Evolutionary conservation across 768 basidiomycete genomes (phyloP).

Genomic region (Lactifluus piperatus): DNA sequence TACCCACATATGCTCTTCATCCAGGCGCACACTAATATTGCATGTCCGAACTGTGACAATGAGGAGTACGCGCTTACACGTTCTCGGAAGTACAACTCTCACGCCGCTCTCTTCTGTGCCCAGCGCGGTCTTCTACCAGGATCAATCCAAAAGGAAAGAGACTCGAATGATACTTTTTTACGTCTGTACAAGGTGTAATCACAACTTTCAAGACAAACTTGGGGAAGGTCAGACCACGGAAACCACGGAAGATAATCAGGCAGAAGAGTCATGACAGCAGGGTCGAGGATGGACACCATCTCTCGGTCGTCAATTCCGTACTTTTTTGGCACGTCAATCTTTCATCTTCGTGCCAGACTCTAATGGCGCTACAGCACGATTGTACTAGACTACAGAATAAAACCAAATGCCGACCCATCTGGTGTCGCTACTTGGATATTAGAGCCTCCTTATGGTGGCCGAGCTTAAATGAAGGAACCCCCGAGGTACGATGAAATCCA

Average conservation of each 20-base stretch:
- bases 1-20: conserved; percentile 1
- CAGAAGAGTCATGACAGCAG: not conserved
- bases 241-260: conserved; percentile 23
- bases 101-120: not conserved
- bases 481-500: not conserved
- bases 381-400: conserved; percentile 1
- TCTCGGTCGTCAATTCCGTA: not conserved
- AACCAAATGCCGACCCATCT: not conserved
- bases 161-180: conserved; percentile 93
- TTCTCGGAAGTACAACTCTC: not conserved
- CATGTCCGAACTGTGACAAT: conserved; percentile 74
- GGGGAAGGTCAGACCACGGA: conserved; percentile 32
- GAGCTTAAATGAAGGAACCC: not conserved
- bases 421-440: too few species aligned
- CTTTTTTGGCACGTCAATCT: not conserved
- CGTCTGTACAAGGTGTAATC: conserved; percentile 77
- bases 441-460: not conserved
- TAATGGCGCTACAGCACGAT: not conserved
- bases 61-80: conserved; percentile 47
- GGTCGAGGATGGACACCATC: not conserved
- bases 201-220: conserved; percentile 60
- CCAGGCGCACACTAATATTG: conserved; percentile 76
- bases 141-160: conserved; percentile 94
- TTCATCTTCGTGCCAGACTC: not conserved
- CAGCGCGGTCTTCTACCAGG: conserved; percentile 92